Percentiles rank a stretch among this genome's conserved stretches.
These are phyloP conservation scores for Hydrangea macrophylla DNA, from an alignment of 148 eudicot genomes.

Conservation along the genomic window DNA sequence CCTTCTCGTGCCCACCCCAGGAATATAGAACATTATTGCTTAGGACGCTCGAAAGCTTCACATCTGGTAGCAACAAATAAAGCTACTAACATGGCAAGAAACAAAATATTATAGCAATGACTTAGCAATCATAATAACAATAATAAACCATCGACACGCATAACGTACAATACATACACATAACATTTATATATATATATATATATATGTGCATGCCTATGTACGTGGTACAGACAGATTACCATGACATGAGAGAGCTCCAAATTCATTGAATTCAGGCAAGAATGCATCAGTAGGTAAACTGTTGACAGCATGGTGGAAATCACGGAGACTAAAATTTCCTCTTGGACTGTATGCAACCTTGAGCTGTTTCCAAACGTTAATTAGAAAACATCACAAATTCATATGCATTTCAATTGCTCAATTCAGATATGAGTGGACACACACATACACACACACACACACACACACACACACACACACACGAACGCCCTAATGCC, in stretches of 20 bases:
- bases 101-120: not conserved
- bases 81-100: not conserved
- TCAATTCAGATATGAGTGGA: not conserved
- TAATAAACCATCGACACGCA: no score
- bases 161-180: no score
- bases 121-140: no score
- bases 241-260: constrained; percentile 41
- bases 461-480: not conserved
- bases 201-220: not conserved
- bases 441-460: not conserved
- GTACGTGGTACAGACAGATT: not conserved
- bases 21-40: constrained; percentile 44
- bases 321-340: constrained; percentile 62
- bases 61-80: constrained; percentile 37
- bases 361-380: constrained; percentile 41
- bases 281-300: constrained; percentile 58
- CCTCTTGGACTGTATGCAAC: constrained; percentile 65
- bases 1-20: constrained; percentile 45
- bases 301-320: constrained; percentile 69
- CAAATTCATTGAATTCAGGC: constrained; percentile 38
- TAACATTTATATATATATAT: no score
- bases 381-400: not conserved
- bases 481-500: not conserved
- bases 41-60: constrained; percentile 46
- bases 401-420: constrained; percentile 11